Base-by-base conservation (phyloP, 306 rosid species). In the Sechiopsis laciniata region DNA sequence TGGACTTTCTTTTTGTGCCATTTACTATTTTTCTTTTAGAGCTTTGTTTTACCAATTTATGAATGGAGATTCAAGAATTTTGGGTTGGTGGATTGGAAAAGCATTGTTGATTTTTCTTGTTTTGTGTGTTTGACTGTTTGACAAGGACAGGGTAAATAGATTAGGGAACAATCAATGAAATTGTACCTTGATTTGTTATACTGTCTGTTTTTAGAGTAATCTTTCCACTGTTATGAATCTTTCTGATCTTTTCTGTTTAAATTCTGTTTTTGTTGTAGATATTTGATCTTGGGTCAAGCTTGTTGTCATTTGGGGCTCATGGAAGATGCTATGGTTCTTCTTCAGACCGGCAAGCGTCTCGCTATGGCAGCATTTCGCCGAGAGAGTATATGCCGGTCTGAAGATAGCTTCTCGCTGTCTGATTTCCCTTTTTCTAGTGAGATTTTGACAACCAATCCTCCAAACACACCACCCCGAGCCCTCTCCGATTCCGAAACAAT, bases 251-350 rank as follows among this genome's bases (percentile, higher is more conserved):
- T 42, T 42, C 5, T 42, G 48, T 42, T 42, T 42, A 1, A 42
- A 42, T 42, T 42, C 48, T 42, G 13, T 14, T 21, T 68, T 68
- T 51, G 67, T 56, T 48, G 22, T 86, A 95, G 99, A 78, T 95
- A 91, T 78, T 72, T 87, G 88, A 87, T 89, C 77, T 76, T 95
- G 82, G 99, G 96, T 8, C 88, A 88, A 84, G 99, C 99, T 29
- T 95, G 97, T 65, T 86, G 88, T 84, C 96, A 91, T 74, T 77
- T 95, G 15, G 99, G 99, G 54, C 83, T 95, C 57, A 86, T 91
- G 97, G 99, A 95, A 62, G 99, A 95, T 67, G 97, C 97, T 22
- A 89, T 95, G 95, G 92, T 85, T 62, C 99, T 95, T 53, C 97
- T 95, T 57, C 97, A 95, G 80, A 91, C 95, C 0, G 92, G 96